These are phyloP conservation scores for Phytophthora cajani DNA, from an alignment of 352 stramenopile genomes.

Conservation along the genomic window DNA sequence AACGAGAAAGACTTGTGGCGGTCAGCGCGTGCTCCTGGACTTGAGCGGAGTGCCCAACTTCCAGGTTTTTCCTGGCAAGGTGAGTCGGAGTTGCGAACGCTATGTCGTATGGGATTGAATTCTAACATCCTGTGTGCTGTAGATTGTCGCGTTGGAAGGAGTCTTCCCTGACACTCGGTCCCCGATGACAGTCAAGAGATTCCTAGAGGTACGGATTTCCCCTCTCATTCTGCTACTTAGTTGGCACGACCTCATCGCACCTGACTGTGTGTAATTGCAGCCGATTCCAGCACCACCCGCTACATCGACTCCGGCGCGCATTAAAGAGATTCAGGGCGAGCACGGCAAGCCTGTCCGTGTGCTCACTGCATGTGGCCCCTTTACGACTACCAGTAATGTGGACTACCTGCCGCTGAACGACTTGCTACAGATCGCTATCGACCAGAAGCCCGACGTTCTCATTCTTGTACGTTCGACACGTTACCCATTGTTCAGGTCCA, in stretches of 20 bases:
- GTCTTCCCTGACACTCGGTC: slow-evolving; percentile 74
- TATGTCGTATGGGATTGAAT: neutral
- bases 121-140: slow-evolving; percentile 7
- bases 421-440: slow-evolving; percentile 82
- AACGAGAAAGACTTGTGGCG: slow-evolving; percentile 81
- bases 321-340: slow-evolving; percentile 60
- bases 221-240: neutral
- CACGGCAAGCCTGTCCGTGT: slow-evolving; percentile 69
- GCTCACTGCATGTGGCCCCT: slow-evolving; percentile 93
- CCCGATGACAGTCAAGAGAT: slow-evolving; percentile 78
- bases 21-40: slow-evolving; percentile 81
- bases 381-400: slow-evolving; percentile 95
- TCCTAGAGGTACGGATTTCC: slow-evolving; percentile 66
- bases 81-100: slow-evolving; percentile 22
- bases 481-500: neutral
- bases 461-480: slow-evolving; percentile 74
- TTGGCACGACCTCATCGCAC: neutral
- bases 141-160: slow-evolving; percentile 86
- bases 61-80: slow-evolving; percentile 86
- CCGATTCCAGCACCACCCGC: slow-evolving; percentile 65
- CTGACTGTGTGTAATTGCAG: slow-evolving; percentile 27
- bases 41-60: slow-evolving; percentile 73
- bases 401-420: slow-evolving; percentile 96
- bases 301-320: slow-evolving; percentile 47
- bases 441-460: slow-evolving; percentile 94